A percentile compares a stretch with the other conserved stretches of the same genome.
Conservation (phyloP, 1,284 basidiomycete genomes). For the Tremellales sp. region DNA sequence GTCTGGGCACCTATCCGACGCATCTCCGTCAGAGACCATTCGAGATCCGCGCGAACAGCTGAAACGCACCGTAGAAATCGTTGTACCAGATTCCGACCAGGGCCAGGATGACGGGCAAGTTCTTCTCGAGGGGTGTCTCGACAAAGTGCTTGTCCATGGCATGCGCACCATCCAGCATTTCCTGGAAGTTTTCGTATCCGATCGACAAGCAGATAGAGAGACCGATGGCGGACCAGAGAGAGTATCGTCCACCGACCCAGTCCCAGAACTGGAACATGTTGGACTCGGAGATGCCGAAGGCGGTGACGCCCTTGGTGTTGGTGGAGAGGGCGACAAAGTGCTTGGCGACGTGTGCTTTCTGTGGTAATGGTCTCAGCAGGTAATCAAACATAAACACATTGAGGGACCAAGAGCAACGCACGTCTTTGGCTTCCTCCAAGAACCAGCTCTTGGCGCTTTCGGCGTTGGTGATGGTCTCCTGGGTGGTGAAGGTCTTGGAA, state of each 20-base stretch:
- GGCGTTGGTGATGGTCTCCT: conserved; percentile 99
- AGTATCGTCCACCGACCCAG: conserved; percentile 99
- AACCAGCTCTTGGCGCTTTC: conserved; percentile 94
- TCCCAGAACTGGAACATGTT: conserved; percentile 99
- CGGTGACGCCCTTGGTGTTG: conserved; percentile 88
- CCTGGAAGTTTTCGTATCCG: conserved; percentile 90
- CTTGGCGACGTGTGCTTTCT: conserved; percentile 88
- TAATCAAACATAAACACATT: neutral
- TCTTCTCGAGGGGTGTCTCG: conserved; percentile 79
- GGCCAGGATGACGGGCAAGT: conserved; percentile 87
- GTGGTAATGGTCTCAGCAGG: conserved; percentile 10
- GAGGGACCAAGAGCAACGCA: conserved; percentile 28
- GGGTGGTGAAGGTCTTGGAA: conserved; percentile 97
- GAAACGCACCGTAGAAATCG: conserved; percentile 76
- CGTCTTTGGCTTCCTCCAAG: conserved; percentile 73
- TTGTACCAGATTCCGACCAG: conserved; percentile 98
- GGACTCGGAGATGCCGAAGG: conserved; percentile 84
- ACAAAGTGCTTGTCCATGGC: conserved; percentile 98
- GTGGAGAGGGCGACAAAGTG: conserved; percentile 98
- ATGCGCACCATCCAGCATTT: conserved; percentile 86
- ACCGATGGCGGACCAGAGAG: conserved; percentile 96
- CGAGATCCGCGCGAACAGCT: neutral
- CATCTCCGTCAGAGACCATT: neutral
- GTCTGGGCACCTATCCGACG: conserved; percentile 69
- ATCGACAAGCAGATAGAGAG: conserved; percentile 89